Conservation (phyloP, 2,329 filamentous ascomycete species). For the Sporothrix variecibatus region DNA sequence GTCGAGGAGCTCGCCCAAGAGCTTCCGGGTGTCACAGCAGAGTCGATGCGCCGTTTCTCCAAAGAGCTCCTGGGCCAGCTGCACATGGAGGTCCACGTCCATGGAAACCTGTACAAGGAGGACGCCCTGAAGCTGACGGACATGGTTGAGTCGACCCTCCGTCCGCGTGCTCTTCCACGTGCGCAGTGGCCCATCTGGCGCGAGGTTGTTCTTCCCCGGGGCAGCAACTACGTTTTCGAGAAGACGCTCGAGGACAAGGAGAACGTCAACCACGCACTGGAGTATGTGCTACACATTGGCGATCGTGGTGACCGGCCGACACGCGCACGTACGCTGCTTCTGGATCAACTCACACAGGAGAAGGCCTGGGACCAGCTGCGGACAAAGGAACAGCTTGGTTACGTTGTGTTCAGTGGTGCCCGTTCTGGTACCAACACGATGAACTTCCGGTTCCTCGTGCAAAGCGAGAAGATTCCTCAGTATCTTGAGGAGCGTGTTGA, state of each 20-base stretch:
- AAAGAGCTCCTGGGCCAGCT: slow-evolving; percentile 79
- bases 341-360: slow-evolving; percentile 90
- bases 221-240: slow-evolving; percentile 81
- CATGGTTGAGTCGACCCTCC: slow-evolving; percentile 75
- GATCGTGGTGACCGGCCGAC: slow-evolving; percentile 67
- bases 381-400: slow-evolving; percentile 96
- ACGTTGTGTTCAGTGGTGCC: slow-evolving; percentile 86
- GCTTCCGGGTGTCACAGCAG: slow-evolving; percentile 70
- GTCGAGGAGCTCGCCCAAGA: slow-evolving; percentile 80
- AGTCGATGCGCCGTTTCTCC: slow-evolving; percentile 75
- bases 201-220: slow-evolving; percentile 74
- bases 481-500: slow-evolving; percentile 90
- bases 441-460: slow-evolving; percentile 86
- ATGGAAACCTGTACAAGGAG: slow-evolving; percentile 93
- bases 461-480: slow-evolving; percentile 81
- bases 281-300: slow-evolving; percentile 74
- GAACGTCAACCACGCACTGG: slow-evolving; percentile 86
- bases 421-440: slow-evolving; percentile 73
- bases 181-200: slow-evolving; percentile 79
- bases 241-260: slow-evolving; percentile 79
- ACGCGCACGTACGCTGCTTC: slow-evolving; percentile 75
- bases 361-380: slow-evolving; percentile 91
- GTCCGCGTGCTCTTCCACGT: slow-evolving; percentile 70
- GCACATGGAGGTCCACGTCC: slow-evolving; percentile 83
- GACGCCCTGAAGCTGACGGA: slow-evolving; percentile 85